Evolutionary conservation across 2,329 filamentous ascomycete genomes (phyloP).

Genomic region (Epichloe aotearoae): DNA sequence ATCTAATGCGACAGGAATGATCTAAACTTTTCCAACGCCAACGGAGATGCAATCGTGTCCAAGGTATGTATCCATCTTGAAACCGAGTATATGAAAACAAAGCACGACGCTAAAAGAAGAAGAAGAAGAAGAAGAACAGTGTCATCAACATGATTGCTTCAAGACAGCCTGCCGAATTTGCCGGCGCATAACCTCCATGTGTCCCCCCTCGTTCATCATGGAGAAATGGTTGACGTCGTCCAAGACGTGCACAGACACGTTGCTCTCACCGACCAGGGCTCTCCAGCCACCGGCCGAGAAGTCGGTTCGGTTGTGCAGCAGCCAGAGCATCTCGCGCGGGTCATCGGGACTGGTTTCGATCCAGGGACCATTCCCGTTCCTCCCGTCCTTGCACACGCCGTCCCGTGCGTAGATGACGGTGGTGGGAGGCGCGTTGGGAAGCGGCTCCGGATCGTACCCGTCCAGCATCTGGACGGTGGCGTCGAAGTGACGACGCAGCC

Average conservation of each 20-base stretch:
- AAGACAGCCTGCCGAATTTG: too few relatives aligned
- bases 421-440: conserved; percentile 28
- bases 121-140: too few relatives aligned
- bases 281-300: conserved; percentile 30
- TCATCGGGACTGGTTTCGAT: conserved; percentile 30
- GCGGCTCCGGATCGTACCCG: conserved; percentile 53
- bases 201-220: conserved; percentile 41
- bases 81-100: too few relatives aligned
- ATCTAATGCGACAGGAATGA: too few relatives aligned
- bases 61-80: too few relatives aligned
- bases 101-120: too few relatives aligned
- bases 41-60: too few relatives aligned
- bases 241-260: conserved; percentile 56
- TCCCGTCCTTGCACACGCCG: conserved; percentile 32
- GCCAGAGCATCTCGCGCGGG: conserved; percentile 52
- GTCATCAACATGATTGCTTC: too few relatives aligned
- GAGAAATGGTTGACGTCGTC: conserved; percentile 61
- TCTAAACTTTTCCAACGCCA: too few relatives aligned
- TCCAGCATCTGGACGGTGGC: conserved; percentile 55
- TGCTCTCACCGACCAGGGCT: conserved; percentile 30
- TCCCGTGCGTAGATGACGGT: conserved; percentile 58
- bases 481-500: conserved; percentile 62
- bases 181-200: too few relatives aligned
- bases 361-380: conserved; percentile 39
- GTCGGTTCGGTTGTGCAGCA: conserved; percentile 60